phyloP scores from a whole-genome alignment of 2,329 filamentous ascomycete genomes.

The Claviceps sp. region DNA sequence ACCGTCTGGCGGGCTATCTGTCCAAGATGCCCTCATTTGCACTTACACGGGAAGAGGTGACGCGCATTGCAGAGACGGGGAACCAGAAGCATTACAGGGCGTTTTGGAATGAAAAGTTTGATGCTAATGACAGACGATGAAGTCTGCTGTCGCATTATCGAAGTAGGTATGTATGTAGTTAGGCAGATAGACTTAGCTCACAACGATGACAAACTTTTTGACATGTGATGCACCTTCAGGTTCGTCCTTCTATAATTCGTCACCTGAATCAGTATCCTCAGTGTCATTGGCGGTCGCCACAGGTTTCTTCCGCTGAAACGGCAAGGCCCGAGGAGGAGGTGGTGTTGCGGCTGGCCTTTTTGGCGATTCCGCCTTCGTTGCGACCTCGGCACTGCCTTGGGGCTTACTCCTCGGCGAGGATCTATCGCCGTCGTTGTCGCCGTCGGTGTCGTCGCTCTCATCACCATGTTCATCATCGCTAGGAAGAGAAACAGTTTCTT shows the following conservation, averaged over 20 bases:
- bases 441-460: conserved; percentile 19
- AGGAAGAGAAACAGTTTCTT: conserved; percentile 26
- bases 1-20: conserved; percentile 43
- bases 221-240: too few relatives aligned
- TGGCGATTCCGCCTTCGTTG: conserved; percentile 4
- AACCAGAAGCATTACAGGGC: conserved; percentile 46
- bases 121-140: conserved; percentile 31
- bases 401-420: not conserved
- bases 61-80: conserved; percentile 41
- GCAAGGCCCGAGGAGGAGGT: conserved; percentile 28
- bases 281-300: conserved; percentile 29
- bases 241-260: conserved; percentile 30
- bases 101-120: conserved; percentile 44
- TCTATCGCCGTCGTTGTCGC: not conserved
- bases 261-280: conserved; percentile 42
- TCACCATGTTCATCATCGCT: conserved; percentile 21
- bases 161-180: not conserved
- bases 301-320: conserved; percentile 26
- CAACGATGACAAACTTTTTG: not conserved
- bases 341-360: conserved; percentile 16
- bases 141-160: not conserved
- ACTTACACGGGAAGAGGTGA: conserved; percentile 44
- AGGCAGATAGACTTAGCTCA: not conserved
- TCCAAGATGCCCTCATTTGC: conserved; percentile 39
- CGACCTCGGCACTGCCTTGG: not conserved